A percentile compares a stretch with the other conserved stretches of the same genome.
Conservation (phyloP, 2,329 filamentous ascomycete genomes). For the Pezicula rhizophila region DNA sequence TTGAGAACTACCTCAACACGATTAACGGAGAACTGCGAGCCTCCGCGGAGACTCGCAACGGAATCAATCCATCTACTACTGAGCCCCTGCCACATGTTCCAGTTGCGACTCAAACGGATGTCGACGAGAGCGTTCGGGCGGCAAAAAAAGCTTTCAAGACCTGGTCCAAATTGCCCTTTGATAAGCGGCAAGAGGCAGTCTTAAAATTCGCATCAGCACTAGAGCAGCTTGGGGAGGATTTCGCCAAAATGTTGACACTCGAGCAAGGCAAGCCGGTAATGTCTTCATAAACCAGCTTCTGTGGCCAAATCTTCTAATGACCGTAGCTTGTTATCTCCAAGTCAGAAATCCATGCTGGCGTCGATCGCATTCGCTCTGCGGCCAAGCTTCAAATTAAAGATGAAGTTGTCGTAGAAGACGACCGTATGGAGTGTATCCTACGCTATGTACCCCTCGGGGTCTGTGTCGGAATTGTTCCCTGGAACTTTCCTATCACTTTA, state of each 20-base stretch:
- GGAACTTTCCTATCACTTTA: slow-evolving; percentile 49
- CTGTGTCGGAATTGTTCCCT: slow-evolving; percentile 49
- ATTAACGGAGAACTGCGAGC: no score
- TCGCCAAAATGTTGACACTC: slow-evolving; percentile 38
- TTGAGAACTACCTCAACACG: no score
- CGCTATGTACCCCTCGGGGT: slow-evolving; percentile 42
- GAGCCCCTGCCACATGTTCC: slow-evolving; percentile 29
- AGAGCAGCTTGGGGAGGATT: slow-evolving; percentile 30
- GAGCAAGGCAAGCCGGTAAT: slow-evolving; percentile 47
- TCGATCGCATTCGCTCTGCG: slow-evolving; percentile 5
- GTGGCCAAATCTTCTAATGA: no score
- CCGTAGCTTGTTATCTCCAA: no score
- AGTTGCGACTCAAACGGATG: slow-evolving; percentile 19
- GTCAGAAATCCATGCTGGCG: no score
- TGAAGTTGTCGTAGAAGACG: slow-evolving; percentile 2
- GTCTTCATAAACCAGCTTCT: slow-evolving; percentile 10
- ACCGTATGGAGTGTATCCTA: slow-evolving; percentile 1
- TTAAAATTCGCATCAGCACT: slow-evolving; percentile 6
- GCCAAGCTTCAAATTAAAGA: slow-evolving; percentile 3
- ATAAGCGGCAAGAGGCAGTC: slow-evolving; percentile 37
- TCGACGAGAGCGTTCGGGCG: slow-evolving; percentile 26
- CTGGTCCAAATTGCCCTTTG: slow-evolving; percentile 39
- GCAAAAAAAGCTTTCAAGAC: slow-evolving; percentile 37
- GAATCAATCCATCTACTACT: slow-evolving; percentile 16
- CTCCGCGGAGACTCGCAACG: slow-evolving; percentile 8